Conservation (phyloP, 106 monocot species). For the Xerophyta viscosa region DNA sequence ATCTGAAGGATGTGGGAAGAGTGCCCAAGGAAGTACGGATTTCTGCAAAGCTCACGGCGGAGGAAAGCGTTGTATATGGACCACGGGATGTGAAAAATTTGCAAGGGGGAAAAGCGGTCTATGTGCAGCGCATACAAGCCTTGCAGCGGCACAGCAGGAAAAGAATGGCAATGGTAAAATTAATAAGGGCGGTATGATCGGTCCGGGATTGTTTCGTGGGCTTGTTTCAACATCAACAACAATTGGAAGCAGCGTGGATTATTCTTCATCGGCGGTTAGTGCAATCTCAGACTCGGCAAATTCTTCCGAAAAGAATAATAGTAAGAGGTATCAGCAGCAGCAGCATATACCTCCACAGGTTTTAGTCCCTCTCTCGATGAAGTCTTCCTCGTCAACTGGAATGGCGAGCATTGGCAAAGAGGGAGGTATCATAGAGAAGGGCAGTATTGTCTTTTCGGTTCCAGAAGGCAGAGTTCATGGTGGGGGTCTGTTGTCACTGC, state of each 20-base stretch:
- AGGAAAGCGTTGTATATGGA: slow-evolving; percentile 68
- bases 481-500: slow-evolving; percentile 73
- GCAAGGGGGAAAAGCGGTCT: slow-evolving; percentile 85
- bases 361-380: slow-evolving; percentile 61
- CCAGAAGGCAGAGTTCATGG: slow-evolving; percentile 95
- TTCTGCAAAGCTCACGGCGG: slow-evolving; percentile 99
- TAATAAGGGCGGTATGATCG: slow-evolving; percentile 23
- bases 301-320: slow-evolving; percentile 20
- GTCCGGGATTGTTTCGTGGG: slow-evolving; percentile 39
- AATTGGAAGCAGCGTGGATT: slow-evolving; percentile 19
- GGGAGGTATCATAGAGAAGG: slow-evolving; percentile 9
- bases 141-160: slow-evolving; percentile 12
- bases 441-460: slow-evolving; percentile 24
- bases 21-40: slow-evolving; percentile 95
- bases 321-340: no score
- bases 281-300: slow-evolving; percentile 45
- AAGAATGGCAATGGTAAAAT: background rate
- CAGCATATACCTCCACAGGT: slow-evolving; percentile 58
- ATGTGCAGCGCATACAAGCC: slow-evolving; percentile 70
- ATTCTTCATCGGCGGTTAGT: slow-evolving; percentile 45
- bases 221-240: slow-evolving; percentile 46
- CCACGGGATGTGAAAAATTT: slow-evolving; percentile 77
- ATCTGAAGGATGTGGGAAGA: slow-evolving; percentile 62
- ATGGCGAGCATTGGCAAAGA: slow-evolving; percentile 2
- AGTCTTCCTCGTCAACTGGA: slow-evolving; percentile 14